Evolutionary conservation across 2,329 filamentous ascomycete genomes (phyloP), one percentile per base, ranked within the genome.

Genomic region (Ciborinia camelliae): DNA sequence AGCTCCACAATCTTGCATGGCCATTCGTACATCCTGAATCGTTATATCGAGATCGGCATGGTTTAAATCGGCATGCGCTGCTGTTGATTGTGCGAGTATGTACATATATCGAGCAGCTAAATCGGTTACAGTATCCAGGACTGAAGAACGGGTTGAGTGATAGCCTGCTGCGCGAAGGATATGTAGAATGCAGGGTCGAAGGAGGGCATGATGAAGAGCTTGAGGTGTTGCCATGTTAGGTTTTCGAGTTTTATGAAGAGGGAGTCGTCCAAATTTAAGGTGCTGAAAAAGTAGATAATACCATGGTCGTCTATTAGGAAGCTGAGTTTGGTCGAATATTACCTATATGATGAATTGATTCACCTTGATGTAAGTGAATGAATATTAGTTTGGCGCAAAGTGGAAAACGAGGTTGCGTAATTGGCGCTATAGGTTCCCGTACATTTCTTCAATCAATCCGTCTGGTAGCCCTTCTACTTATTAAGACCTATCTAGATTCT

Each of bases 91-190:
- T 68, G 90, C 91, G 26, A 97, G 85, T 4, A 91, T 79, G 28
- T 86, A 80, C 65, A 98, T 80, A 77, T 97, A 96, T 69, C 90
- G 87, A 51, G 89, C 90, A 0, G 92, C 88, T 9, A 98, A 83
- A 77, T 97, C 92, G 18, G 92, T 90, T n/a, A 97, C 77, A 12
- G 90, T 88, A 78, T 98, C 93, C 65, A 97, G 82, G 8, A 96
- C 92, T 4, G 89, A 89, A 2, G 91, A 88, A 63, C 87, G 87
- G 59, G 92, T 90, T 50, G 89, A 84, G 76, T 96, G 91, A 79
- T 96, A 98, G 75, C 94, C 94, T 30, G 92, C 89, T 37, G 93
- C 91, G 74, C 94, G 92, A 60, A 98, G 86, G 73, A 96, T 94
- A 78, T 97, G 92, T 65, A 98, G 86, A 67, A 97, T 86, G 55